Conservation (phyloP, 2,329 filamentous ascomycete genomes). For the Fusarium paranaense region DNA sequence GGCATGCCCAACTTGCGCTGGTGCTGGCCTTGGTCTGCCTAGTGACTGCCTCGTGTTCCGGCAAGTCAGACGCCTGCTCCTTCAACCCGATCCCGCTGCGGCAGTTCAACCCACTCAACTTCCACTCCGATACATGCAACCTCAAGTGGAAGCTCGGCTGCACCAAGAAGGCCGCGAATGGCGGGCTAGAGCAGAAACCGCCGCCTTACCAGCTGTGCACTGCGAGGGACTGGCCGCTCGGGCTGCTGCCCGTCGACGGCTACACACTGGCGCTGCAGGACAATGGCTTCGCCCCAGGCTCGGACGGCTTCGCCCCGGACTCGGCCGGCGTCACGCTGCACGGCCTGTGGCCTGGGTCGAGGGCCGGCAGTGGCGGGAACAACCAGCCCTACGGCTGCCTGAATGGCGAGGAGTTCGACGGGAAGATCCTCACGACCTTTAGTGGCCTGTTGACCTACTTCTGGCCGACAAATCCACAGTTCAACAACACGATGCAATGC, state of each 20-base stretch:
- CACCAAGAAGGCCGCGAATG: not conserved
- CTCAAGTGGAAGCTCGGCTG: constrained; percentile 9
- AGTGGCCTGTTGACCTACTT: constrained; percentile 10
- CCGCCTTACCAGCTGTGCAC: constrained; percentile 5
- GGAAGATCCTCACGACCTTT: constrained; percentile 15
- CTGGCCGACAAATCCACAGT: constrained; percentile 17
- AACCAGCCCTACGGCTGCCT: constrained; percentile 20
- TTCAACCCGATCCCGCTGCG: constrained; percentile 1
- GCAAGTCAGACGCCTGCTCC: constrained; percentile 13
- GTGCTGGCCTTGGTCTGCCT: constrained; percentile 3
- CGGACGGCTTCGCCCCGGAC: not conserved
- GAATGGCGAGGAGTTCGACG: constrained; percentile 16
- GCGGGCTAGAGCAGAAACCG: constrained; percentile 7
- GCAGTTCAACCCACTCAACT: constrained; percentile 10
- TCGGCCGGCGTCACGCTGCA: constrained; percentile 11
- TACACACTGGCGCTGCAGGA: constrained; percentile 9
- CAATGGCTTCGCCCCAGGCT: constrained; percentile 6
- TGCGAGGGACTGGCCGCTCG: not conserved
- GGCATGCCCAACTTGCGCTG: constrained; percentile 8
- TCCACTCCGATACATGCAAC: constrained; percentile 5
- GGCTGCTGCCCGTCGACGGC: constrained; percentile 14
- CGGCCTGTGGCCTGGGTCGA: constrained; percentile 16
- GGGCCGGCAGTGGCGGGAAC: constrained; percentile 1
- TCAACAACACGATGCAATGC: constrained; percentile 21
- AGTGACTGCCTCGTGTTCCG: constrained; percentile 2